Evolutionary conservation across 2,329 filamentous ascomycete species (phyloP).

Genomic region (Cordyceps militaris): DNA sequence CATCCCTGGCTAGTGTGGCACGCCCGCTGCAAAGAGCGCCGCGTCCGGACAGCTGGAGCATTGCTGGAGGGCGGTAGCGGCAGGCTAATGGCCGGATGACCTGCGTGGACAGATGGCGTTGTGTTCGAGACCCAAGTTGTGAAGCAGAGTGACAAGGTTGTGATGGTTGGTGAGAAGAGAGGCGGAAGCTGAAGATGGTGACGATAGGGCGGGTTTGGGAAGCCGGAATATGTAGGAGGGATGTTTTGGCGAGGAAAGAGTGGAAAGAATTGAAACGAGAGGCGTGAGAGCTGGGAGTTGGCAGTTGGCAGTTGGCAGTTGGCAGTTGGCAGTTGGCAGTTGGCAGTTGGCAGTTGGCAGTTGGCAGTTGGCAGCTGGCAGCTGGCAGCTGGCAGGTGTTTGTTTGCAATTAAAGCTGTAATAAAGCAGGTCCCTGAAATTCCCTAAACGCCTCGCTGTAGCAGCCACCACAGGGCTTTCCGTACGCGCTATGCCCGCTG

Average conservation of each 20-base stretch:
- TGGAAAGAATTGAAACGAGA: neutral
- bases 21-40: conserved; percentile 9
- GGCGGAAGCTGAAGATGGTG: neutral
- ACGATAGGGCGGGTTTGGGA: neutral
- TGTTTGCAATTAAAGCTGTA: neutral
- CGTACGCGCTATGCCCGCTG: conserved; percentile 3
- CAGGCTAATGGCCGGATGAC: conserved; percentile 7
- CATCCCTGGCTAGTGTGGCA: conserved; percentile 9
- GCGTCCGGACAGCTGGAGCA: conserved; percentile 8
- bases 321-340: neutral
- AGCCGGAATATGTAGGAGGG: conserved; percentile 1
- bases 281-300: neutral
- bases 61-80: conserved; percentile 2
- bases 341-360: neutral
- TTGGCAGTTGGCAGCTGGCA: neutral
- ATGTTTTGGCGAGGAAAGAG: neutral
- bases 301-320: neutral
- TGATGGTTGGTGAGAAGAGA: neutral
- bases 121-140: conserved; percentile 8
- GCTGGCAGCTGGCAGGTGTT: neutral
- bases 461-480: too few relatives aligned
- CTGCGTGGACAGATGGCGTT: conserved; percentile 1
- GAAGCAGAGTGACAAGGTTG: conserved; percentile 1
- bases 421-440: too few relatives aligned
- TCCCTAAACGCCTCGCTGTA: too few relatives aligned